Base-by-base conservation (phyloP, 768 basidiomycete genomes). In the Rhodotorula babjevae region DNA sequence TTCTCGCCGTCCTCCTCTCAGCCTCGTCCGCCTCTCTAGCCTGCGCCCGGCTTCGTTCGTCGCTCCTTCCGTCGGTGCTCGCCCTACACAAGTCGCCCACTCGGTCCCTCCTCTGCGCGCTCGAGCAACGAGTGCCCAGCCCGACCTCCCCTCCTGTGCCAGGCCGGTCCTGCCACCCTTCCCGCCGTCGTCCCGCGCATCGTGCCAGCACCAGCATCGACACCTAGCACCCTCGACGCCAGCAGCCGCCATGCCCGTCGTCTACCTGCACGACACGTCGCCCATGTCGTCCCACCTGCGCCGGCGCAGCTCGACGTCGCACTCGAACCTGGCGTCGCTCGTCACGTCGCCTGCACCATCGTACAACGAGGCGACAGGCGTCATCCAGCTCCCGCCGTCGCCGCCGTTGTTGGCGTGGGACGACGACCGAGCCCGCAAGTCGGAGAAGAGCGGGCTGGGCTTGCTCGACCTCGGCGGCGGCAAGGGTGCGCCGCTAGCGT, bases 331-430 rank as follows among this genome's bases (percentile, higher is more conserved):
- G 33, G 27, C 53, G 25, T 46, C 71, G n/a, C 40, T 53, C n/a
- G 46, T 36, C 62, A 62, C 47, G 21, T 71, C 49, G 50, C 69
- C 46, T 55, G 64, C 52, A 11, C 21, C 52, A 2, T 33, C 33
- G 40, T 75, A 75, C 69, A 58, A 75, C 50, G 69, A 65, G 1
- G 18, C 27, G 7, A 68, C 74, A 14, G 69, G 74, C 59, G 69
- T 71, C 50, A 71, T 71, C 64, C 42, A 55, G 5, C 61, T 75
- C 9, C 74, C 74, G 19, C 67, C 69, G 2, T 69, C 69, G 27
- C 74, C 74, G 18, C 74, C 74, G 0, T 36, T 75, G 46, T 50
- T 49, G 11, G 60, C 60, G 6, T 75, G 74, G 74, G 71, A 72
- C 46, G 66, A 67, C 16, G 44, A 46, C 44, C 31, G 23, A 2